Evolutionary conservation across 164 flowering plant genomes (phyloP), one percentile per base, ranked within the genome.

Genomic region (Aristolochia fimbriata): DNA sequence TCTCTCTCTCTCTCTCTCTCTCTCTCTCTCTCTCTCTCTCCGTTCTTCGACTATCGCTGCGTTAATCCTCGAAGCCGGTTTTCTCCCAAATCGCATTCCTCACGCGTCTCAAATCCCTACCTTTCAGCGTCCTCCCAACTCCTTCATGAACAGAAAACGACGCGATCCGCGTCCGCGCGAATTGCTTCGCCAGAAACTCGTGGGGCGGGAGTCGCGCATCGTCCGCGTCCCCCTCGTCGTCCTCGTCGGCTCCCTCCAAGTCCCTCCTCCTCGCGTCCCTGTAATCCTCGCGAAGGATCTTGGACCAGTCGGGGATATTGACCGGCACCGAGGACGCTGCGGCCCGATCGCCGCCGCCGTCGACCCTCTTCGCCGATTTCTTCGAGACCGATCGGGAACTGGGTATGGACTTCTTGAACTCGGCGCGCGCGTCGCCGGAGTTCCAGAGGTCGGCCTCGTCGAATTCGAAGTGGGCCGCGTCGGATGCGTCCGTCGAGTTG

Each of bases 231-330:
- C 20, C 66, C 16, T 60, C 73, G 0, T 57, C 71, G 13, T 47
- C 66, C 0, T 54, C 68, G 0, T 58, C 60, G 5, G 52, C 62
- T 15, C 59, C 37, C 13, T 45, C 64, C 5, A 6, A 47, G 5
- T 60, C 64, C 14, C 50, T 30, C 17, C 21, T 37, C 23, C 61
- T 52, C 20, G 27, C 52, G 11, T 58, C 55, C 21, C 59, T 65
- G 59, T 46, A 64, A 21, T 67, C 73, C 30, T 70, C 64, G 31
- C 68, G 65, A 2, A 67, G 53, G 15, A 71, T 74, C 70, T 68
- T 71, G 37, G 78, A 71, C 75, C 78, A 74, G 43, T 71, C 78
- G 0, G 78, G 78, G 22, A 74, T 63, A 22, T 65, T 68, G 15
- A 74, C 70, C 55, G 75, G 75, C 58, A 68, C 20, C 25, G 78